Conservation (phyloP, 2,329 filamentous ascomycete species). For the Colletotrichum australisinense region DNA sequence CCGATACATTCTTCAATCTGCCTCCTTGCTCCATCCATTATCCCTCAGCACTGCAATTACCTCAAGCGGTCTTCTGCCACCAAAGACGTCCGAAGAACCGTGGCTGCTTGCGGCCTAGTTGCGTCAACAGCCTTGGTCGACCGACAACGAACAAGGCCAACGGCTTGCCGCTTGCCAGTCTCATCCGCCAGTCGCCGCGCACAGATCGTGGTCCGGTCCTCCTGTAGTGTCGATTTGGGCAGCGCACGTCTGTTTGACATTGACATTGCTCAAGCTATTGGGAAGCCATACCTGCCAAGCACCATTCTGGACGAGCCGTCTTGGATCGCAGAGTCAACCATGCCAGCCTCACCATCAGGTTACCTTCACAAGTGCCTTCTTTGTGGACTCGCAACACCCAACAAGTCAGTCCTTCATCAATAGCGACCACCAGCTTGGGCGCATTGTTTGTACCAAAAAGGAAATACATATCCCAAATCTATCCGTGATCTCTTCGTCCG, state of each 20-base stretch:
- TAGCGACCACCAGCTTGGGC: neutral
- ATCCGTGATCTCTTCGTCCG: slow-evolving; percentile 1
- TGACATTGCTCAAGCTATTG: slow-evolving; percentile 28
- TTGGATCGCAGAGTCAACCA: neutral
- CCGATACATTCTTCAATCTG: slow-evolving; percentile 1
- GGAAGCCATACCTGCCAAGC: slow-evolving; percentile 9
- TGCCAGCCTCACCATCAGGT: neutral
- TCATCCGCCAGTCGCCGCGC: slow-evolving; percentile 24
- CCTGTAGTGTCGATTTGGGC: slow-evolving; percentile 13
- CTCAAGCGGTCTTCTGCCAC: slow-evolving; percentile 9
- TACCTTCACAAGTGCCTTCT: neutral
- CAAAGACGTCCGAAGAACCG: neutral
- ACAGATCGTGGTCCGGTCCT: slow-evolving; percentile 25
- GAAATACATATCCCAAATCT: neutral
- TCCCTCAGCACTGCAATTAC: slow-evolving; percentile 1
- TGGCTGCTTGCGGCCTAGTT: slow-evolving; percentile 32
- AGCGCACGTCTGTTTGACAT: slow-evolving; percentile 30
- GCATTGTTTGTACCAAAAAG: neutral
- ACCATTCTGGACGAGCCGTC: neutral
- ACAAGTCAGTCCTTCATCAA: neutral
- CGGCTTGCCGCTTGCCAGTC: slow-evolving; percentile 20
- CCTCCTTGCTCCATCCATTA: slow-evolving; percentile 2
- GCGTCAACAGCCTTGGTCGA: neutral
- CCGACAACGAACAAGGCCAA: slow-evolving; percentile 6
- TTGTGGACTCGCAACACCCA: slow-evolving; percentile 3